Percentiles rank a stretch among this genome's conserved stretches.
Evolutionary conservation across 805 yeast genomes (phyloP).

Genomic region (Wickerhamomyces chambardii): DNA sequence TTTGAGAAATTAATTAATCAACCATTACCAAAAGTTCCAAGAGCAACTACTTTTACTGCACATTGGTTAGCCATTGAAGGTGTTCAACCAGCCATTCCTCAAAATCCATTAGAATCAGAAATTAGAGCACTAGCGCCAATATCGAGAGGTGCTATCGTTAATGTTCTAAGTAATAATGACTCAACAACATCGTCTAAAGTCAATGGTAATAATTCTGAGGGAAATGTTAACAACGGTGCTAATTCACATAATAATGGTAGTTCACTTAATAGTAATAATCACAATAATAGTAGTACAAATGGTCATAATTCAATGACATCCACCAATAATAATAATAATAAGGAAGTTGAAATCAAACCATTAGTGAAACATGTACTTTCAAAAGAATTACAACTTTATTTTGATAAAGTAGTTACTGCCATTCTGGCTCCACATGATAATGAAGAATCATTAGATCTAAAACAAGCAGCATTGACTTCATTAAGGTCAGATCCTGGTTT

Average conservation of each 20-base stretch:
- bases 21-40: constrained; percentile 92
- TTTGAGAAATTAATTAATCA: constrained; percentile 89
- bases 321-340: constrained; percentile 27
- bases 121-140: constrained; percentile 70
- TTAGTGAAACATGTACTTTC: constrained; percentile 92
- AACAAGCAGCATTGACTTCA: constrained; percentile 76
- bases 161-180: constrained; percentile 43
- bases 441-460: constrained; percentile 34
- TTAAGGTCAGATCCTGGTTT: constrained; percentile 89
- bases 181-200: constrained; percentile 16
- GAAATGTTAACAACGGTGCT: neutral
- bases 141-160: constrained; percentile 74
- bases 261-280: constrained; percentile 7
- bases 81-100: constrained; percentile 95
- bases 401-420: constrained; percentile 82
- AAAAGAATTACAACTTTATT: constrained; percentile 87
- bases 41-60: constrained; percentile 87
- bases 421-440: constrained; percentile 46
- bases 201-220: neutral
- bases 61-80: constrained; percentile 99
- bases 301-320: constrained; percentile 5
- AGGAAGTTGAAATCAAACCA: constrained; percentile 67
- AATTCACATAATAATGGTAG: constrained; percentile 15
- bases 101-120: constrained; percentile 79
- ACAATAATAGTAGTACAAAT: constrained; percentile 13